Base-by-base conservation (phyloP, 345 rosid species). In the Eucalyptus polyanthemos region DNA sequence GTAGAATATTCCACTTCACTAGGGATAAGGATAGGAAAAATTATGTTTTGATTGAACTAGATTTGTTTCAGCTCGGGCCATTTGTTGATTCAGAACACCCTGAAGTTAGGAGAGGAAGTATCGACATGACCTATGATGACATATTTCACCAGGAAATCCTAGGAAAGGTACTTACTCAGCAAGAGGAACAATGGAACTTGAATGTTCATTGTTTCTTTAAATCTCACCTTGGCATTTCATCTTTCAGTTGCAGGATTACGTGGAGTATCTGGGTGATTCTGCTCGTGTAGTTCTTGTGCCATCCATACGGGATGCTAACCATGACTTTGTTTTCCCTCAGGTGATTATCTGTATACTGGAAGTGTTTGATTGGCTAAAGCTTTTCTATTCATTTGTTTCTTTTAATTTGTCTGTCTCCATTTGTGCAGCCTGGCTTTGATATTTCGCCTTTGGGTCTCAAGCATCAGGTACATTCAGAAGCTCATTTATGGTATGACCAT, bases 311-410 rank as follows among this genome's bases (percentile, higher is more conserved):
- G 99, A 98, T 91, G 98, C 99, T 88, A 93, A 95, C 94, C 99
- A 98, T 91, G 98, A 96, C 91, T 94, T 94, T 86, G 95, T 98
- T 92, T 98, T 95, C 94, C 99, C 99, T 87, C 99, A 97, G 99
- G 99, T 97, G 88, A 94, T 86, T 86, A 80, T 91, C 60, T 7
- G 51, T 13, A 31, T 31, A 22, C 27, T 88, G 29, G 76, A 31
- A 34, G 8, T 42, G 60, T 11, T 31, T 50, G 86, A 42, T 45
- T 88, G 31, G n/a, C 56, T 29, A 56, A 72, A 15, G 47, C 14
- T n/a, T 86, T n/a, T 34, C 62, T 76, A 90, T 27, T 16, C 12
- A 19, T 29, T 40, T 27, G 65, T 54, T 44, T 42, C 81, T 19
- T 42, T 40, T 34, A 65, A 80, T 44, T 60, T 86, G 87, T 89